phyloP scores from a whole-genome alignment of 169 alveolate genomes.

The Plasmodium fragile region DNA sequence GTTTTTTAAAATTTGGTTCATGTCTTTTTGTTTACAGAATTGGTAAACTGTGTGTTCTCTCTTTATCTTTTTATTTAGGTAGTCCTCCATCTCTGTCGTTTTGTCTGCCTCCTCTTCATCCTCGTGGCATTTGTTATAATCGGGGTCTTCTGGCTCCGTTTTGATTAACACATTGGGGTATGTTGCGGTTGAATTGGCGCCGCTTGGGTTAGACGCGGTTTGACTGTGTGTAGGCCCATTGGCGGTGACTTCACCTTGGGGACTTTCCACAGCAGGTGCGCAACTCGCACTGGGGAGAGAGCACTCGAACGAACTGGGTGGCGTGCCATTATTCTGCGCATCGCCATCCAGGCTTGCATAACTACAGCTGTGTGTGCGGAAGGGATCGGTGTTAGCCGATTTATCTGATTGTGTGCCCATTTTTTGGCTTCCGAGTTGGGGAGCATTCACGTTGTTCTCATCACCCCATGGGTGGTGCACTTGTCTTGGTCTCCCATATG shows the following conservation, averaged over 20 bases:
- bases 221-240: too few relatives aligned
- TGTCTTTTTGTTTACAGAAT: slow-evolving; percentile 37
- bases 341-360: not conserved
- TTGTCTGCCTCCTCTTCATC: not conserved
- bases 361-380: not conserved
- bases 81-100: not conserved
- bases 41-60: slow-evolving; percentile 13
- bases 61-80: slow-evolving; percentile 16
- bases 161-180: slow-evolving; percentile 18
- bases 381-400: not conserved
- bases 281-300: not conserved
- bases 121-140: not conserved
- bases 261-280: not conserved
- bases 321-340: not conserved
- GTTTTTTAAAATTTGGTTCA: slow-evolving; percentile 31
- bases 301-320: not conserved
- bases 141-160: slow-evolving; percentile 38
- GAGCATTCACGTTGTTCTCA: not conserved
- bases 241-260: not conserved
- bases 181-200: not conserved
- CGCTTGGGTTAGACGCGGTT: not conserved
- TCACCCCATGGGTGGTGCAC: not conserved
- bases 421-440: not conserved
- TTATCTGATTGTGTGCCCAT: not conserved
- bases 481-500: not conserved